A percentile compares a stretch with the other conserved stretches of the same genome.
These are phyloP conservation scores for Cercospora beticola DNA, from an alignment of 2,329 filamentous ascomycete species.

Conservation along the genomic window DNA sequence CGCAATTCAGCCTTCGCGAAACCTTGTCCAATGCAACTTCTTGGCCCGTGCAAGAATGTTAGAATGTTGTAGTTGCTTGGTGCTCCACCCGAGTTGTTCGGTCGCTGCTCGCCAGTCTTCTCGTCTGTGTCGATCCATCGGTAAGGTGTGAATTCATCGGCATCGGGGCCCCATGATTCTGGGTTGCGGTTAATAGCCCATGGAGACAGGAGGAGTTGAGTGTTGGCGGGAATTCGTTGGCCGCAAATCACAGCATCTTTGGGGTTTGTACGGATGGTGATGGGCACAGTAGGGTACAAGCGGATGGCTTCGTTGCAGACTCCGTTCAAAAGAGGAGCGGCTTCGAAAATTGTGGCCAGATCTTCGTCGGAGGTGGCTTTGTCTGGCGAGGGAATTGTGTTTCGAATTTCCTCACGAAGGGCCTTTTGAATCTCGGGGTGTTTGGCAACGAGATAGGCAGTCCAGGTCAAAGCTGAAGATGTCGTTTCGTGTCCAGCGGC, in stretches of 20 bases:
- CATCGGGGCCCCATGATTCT: slow-evolving; percentile 44
- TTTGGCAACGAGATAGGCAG: slow-evolving; percentile 66
- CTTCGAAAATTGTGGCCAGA: slow-evolving; percentile 43
- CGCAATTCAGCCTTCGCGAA: slow-evolving; percentile 58
- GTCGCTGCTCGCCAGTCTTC: slow-evolving; percentile 30
- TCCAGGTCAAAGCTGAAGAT: slow-evolving; percentile 73
- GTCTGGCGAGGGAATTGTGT: slow-evolving; percentile 54
- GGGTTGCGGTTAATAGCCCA: slow-evolving; percentile 47
- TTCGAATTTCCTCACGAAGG: slow-evolving; percentile 67
- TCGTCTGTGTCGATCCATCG: slow-evolving; percentile 46
- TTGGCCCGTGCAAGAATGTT: slow-evolving; percentile 56
- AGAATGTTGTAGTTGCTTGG: slow-evolving; percentile 50
- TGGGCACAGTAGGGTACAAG: slow-evolving; percentile 50
- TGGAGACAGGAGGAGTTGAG: slow-evolving; percentile 41
- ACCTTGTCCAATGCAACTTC: slow-evolving; percentile 76
- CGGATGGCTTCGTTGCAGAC: slow-evolving; percentile 49
- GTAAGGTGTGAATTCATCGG: slow-evolving; percentile 46
- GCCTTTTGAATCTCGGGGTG: slow-evolving; percentile 64
- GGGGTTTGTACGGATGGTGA: slow-evolving; percentile 47
- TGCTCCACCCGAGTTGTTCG: slow-evolving; percentile 66
- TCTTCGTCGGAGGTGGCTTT: slow-evolving; percentile 31
- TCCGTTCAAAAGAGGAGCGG: slow-evolving; percentile 48
- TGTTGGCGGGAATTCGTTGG: slow-evolving; percentile 42
- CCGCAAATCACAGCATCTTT: slow-evolving; percentile 44
- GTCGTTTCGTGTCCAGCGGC: slow-evolving; percentile 72